Conservation (phyloP, 345 rosid species). For the Aquilaria sinensis region DNA sequence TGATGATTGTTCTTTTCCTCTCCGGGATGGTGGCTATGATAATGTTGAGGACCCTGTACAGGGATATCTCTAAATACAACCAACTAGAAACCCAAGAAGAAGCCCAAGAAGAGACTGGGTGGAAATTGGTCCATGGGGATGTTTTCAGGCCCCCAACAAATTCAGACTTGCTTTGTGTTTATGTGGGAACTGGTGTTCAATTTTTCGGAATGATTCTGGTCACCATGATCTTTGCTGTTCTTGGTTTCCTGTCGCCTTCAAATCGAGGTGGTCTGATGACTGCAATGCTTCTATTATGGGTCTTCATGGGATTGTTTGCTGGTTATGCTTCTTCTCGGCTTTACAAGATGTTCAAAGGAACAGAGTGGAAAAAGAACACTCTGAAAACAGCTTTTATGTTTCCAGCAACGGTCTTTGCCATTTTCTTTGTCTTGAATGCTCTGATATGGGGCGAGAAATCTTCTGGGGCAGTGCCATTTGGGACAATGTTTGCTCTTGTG, state of each 20-base stretch:
- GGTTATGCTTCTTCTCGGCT: slow-evolving; percentile 79
- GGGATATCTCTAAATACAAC: slow-evolving; percentile 91
- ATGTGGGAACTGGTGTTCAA: slow-evolving; percentile 90
- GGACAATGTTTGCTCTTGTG: slow-evolving; percentile 88
- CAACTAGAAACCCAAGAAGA: slow-evolving; percentile 94
- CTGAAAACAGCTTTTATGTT: slow-evolving; percentile 72
- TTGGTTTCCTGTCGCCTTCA: slow-evolving; percentile 90
- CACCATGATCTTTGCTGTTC: slow-evolving; percentile 84
- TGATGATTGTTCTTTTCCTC: slow-evolving; percentile 95
- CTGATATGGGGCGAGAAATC: slow-evolving; percentile 93
- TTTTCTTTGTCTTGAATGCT: slow-evolving; percentile 77
- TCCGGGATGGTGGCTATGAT: slow-evolving; percentile 99
- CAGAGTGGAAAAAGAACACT: slow-evolving; percentile 81
- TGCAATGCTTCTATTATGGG: slow-evolving; percentile 86
- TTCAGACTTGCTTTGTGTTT: slow-evolving; percentile 73
- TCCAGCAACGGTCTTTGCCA: slow-evolving; percentile 54
- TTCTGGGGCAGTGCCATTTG: slow-evolving; percentile 92
- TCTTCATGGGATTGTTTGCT: slow-evolving; percentile 87
- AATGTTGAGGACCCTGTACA: slow-evolving; percentile 84
- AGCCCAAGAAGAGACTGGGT: slow-evolving; percentile 89
- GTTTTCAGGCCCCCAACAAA: slow-evolving; percentile 79
- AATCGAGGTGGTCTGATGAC: slow-evolving; percentile 92
- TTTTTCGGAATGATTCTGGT: slow-evolving; percentile 82
- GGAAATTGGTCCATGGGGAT: slow-evolving; percentile 95
- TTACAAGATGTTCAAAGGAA: slow-evolving; percentile 74